Evolutionary conservation across 1,284 basidiomycete species (phyloP).

Genomic region (Singerocomus rubriflavus): DNA sequence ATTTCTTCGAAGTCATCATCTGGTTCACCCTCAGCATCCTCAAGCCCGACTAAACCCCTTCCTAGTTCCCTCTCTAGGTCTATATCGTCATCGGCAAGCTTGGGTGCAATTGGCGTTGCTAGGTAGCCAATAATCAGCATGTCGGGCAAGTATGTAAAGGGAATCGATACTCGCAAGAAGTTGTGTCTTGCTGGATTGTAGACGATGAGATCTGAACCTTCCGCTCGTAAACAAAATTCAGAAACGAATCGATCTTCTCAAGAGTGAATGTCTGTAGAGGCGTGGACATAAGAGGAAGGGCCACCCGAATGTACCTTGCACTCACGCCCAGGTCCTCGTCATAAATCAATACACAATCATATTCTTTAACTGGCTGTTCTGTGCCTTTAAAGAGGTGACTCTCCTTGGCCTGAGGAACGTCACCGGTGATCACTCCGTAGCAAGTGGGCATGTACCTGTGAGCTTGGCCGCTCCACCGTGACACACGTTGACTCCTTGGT

Average conservation of each 20-base stretch:
- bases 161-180: slow-evolving; percentile 42
- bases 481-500: slow-evolving; percentile 48
- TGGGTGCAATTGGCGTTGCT: slow-evolving; percentile 20
- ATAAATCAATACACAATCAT: slow-evolving; percentile 73
- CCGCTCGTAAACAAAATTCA: slow-evolving; percentile 52
- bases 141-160: background rate
- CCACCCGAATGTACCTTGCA: slow-evolving; percentile 11
- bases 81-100: slow-evolving; percentile 18
- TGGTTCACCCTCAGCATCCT: slow-evolving; percentile 44
- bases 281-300: slow-evolving; percentile 5
- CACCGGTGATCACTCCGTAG: slow-evolving; percentile 4
- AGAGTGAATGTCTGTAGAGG: slow-evolving; percentile 58
- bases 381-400: slow-evolving; percentile 55
- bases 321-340: slow-evolving; percentile 67
- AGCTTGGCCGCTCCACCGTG: slow-evolving; percentile 59
- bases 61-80: slow-evolving; percentile 38
- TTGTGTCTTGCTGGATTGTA: slow-evolving; percentile 34
- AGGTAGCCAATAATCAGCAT: slow-evolving; percentile 10
- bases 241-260: slow-evolving; percentile 68
- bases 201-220: slow-evolving; percentile 35
- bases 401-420: slow-evolving; percentile 45
- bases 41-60: slow-evolving; percentile 33
- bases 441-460: slow-evolving; percentile 42
- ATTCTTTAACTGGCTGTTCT: slow-evolving; percentile 57
- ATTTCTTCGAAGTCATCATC: slow-evolving; percentile 43